Evolutionary conservation across 805 yeast genomes (phyloP).

Genomic region (Saccharomycopsis javanensis): DNA sequence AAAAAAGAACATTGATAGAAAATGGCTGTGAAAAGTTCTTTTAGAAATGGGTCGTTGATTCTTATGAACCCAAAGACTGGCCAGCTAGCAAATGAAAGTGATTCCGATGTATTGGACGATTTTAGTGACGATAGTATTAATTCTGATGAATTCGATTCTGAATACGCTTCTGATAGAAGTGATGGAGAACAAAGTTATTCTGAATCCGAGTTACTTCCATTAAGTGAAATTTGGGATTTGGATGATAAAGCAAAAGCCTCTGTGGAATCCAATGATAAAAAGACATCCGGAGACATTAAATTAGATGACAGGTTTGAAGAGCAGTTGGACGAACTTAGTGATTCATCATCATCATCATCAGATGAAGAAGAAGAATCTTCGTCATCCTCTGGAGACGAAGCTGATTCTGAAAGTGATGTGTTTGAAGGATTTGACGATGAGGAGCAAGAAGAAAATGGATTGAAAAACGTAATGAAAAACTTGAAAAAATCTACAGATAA

Average conservation of each 20-base stretch:
- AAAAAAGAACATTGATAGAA: not conserved
- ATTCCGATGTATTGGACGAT: constrained; percentile 13
- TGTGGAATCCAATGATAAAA: constrained; percentile 22
- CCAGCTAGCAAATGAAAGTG: constrained; percentile 6
- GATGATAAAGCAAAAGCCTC: constrained; percentile 43
- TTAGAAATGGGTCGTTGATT: constrained; percentile 16
- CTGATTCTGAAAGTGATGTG: constrained; percentile 24
- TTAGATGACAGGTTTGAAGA: constrained; percentile 19
- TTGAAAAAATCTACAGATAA: constrained; percentile 30
- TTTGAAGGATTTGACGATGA: constrained; percentile 27
- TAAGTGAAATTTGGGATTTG: constrained; percentile 85
- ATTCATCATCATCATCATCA: not conserved
- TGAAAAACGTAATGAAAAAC: constrained; percentile 37
- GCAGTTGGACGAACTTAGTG: constrained; percentile 6
- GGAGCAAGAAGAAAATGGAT: constrained; percentile 44
- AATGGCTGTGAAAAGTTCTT: constrained; percentile 16
- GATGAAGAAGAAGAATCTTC: constrained; percentile 20
- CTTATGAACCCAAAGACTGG: constrained; percentile 17
- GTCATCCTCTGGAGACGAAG: constrained; percentile 23
- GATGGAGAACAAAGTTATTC: constrained; percentile 30
- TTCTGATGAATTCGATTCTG: constrained; percentile 19
- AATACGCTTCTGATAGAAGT: constrained; percentile 11
- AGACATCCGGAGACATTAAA: constrained; percentile 16
- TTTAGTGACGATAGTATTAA: constrained; percentile 19
- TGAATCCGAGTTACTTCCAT: constrained; percentile 61